These are phyloP conservation scores for Parietichytrium sp. DNA, from an alignment of 108 stramenopile species.

Conservation along the genomic window DNA sequence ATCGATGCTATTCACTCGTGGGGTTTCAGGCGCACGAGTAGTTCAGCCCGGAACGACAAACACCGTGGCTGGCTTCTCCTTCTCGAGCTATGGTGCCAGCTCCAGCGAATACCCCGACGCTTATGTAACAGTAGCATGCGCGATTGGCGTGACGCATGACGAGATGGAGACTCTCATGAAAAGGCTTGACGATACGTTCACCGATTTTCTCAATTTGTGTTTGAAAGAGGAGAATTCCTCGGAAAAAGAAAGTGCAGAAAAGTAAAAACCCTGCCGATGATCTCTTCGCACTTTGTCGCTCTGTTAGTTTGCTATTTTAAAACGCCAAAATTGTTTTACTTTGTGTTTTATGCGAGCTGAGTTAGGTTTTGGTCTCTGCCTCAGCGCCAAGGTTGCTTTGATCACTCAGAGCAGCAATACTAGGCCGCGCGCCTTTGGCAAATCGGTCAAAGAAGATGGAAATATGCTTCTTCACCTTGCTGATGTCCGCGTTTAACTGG, in stretches of 20 bases:
- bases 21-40: constrained; percentile 81
- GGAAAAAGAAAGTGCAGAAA: no score
- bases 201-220: no score
- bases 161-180: constrained; percentile 27
- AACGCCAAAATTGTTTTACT: no score
- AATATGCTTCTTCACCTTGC: constrained; percentile 54
- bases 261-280: no score
- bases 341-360: no score
- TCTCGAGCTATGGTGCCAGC: constrained; percentile 41
- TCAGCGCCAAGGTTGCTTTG: no score
- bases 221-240: no score
- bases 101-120: not conserved
- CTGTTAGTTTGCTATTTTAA: no score
- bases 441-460: constrained; percentile 54
- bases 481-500: constrained; percentile 33
- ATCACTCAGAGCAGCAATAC: no score
- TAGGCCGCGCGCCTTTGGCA: constrained; percentile 49
- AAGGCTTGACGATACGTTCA: constrained; percentile 29
- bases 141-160: constrained; percentile 19
- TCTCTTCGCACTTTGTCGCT: no score
- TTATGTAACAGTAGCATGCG: constrained; percentile 48
- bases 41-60: constrained; percentile 41
- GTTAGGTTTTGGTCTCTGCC: no score
- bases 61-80: constrained; percentile 5
- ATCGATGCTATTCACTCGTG: constrained; percentile 92